phyloP scores from a whole-genome alignment of 2,329 filamentous ascomycete genomes.

The Colletotrichum magnum region DNA sequence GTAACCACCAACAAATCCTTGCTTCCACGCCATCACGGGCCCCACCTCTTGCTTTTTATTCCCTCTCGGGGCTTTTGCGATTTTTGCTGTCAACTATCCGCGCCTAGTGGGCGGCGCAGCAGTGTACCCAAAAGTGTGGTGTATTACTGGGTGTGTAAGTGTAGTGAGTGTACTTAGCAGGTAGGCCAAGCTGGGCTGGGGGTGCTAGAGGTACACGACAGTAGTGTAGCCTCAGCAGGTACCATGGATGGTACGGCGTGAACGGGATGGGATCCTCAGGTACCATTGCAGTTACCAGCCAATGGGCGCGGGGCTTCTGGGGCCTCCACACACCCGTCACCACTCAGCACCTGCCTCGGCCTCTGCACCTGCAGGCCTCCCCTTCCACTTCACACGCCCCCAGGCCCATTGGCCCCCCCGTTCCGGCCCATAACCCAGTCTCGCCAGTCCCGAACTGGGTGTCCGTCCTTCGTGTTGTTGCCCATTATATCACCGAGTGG shows the following conservation, averaged over 20 bases:
- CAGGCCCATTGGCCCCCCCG: conserved; percentile 15
- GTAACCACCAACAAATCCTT: conserved; percentile 17
- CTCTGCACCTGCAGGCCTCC: conserved; percentile 10
- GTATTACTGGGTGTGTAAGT: too few species aligned
- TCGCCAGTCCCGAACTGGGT: conserved; percentile 38
- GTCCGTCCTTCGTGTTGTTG: conserved; percentile 1
- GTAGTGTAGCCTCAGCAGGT: too few species aligned
- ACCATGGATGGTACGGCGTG: too few species aligned
- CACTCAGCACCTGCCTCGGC: conserved; percentile 20
- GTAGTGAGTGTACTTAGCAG: not conserved
- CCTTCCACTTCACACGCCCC: conserved; percentile 12
- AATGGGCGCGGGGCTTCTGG: not conserved
- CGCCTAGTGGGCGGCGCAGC: conserved; percentile 1
- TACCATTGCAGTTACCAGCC: conserved; percentile 14
- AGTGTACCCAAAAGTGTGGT: not conserved
- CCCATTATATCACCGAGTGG: not conserved
- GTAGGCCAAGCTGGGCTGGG: not conserved
- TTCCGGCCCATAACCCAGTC: conserved; percentile 33
- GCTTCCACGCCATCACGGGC: conserved; percentile 18
- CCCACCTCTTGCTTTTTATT: conserved; percentile 24
- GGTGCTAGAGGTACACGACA: too few species aligned
- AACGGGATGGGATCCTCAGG: conserved; percentile 11
- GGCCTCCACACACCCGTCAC: conserved; percentile 6
- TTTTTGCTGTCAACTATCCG: conserved; percentile 21
- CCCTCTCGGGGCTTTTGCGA: conserved; percentile 37